Percentiles rank a stretch among this genome's conserved stretches.
Evolutionary conservation across 2,329 filamentous ascomycete genomes (phyloP).

Genomic region (Alternaria alternata): DNA sequence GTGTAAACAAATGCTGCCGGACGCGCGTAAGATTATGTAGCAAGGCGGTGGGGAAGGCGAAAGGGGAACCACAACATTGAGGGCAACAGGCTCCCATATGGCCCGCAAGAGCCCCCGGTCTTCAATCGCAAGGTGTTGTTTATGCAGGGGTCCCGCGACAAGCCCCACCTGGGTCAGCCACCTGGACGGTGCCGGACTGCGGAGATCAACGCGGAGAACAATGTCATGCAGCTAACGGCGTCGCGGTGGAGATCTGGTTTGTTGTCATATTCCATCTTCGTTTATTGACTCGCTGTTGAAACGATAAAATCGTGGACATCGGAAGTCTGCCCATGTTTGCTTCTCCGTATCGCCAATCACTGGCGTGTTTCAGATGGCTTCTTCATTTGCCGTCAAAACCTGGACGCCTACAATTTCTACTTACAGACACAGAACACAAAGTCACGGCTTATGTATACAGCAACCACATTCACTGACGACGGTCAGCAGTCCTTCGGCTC

Average conservation of each 20-base stretch:
- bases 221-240: slow-evolving; percentile 16
- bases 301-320: background rate
- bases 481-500: background rate
- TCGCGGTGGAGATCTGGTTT: slow-evolving; percentile 4
- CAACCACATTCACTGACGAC: background rate
- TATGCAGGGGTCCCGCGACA: slow-evolving; percentile 18
- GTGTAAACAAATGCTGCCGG: slow-evolving; percentile 23
- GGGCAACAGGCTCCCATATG: slow-evolving; percentile 11
- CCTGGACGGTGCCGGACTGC: slow-evolving; percentile 14
- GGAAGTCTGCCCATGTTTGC: slow-evolving; percentile 2
- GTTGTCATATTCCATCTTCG: background rate
- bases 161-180: slow-evolving; percentile 17
- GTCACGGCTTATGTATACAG: background rate
- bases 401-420: background rate
- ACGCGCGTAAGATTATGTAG: slow-evolving; percentile 12
- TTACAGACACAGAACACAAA: background rate
- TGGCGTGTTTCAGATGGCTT: slow-evolving; percentile 16
- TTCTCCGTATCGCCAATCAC: slow-evolving; percentile 4
- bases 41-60: slow-evolving; percentile 18
- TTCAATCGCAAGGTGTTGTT: slow-evolving; percentile 16
- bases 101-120: slow-evolving; percentile 15
- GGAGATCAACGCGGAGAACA: slow-evolving; percentile 20
- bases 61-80: slow-evolving; percentile 18
- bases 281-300: background rate
- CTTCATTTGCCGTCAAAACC: slow-evolving; percentile 3